Base-by-base conservation (phyloP, 257 asterid species). In the Nicotiana otophora region DNA sequence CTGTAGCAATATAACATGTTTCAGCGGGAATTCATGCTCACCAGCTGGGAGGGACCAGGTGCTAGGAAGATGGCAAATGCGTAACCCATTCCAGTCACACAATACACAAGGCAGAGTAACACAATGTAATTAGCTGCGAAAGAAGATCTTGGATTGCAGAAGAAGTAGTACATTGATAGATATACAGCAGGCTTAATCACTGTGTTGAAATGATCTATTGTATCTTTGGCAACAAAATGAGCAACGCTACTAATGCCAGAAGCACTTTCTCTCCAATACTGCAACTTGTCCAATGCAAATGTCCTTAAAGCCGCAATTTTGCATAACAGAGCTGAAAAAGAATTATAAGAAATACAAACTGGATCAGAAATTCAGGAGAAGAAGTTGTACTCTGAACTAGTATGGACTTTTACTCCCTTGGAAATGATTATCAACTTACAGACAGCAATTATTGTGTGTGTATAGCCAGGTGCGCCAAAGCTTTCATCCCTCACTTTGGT, bases 21-120 rank as follows among this genome's bases (percentile, higher is more conserved):
- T 60, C 57, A 84, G 31, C 60, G 36, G 72, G 42, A 72, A 66
- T 20, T 78, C 60, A 17, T 77, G 82, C 81, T 80, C 89, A 94
- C 99, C 96, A 95, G 92, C 89, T 95, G 99, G 67, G 99, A 94
- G 60, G 99, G 94, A 78, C 99, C 98, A 9, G 98, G 95, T 33
- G 91, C 97, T 26, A 95, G 98, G 84, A 95, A 94, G 86, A 94
- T 94, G 84, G 98, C 95, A 81, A 95, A 67, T 1, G 90, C 95
- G 78, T 95, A 95, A 62, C 93, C 99, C 19, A 95, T 88, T 16
- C 99, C 98, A 10, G 98, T 95, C 14, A 95, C 99, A 70, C 99
- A 94, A 81, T 94, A 95, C 20, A 92, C 98, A 39, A 95, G 96
- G 90, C 98, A 94, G 72, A 95, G 93, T 91, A 95, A 89, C 83